A percentile compares a stretch with the other conserved stretches of the same genome.
Conservation (phyloP, 306 rosid genomes). For the Castanea crenata region DNA sequence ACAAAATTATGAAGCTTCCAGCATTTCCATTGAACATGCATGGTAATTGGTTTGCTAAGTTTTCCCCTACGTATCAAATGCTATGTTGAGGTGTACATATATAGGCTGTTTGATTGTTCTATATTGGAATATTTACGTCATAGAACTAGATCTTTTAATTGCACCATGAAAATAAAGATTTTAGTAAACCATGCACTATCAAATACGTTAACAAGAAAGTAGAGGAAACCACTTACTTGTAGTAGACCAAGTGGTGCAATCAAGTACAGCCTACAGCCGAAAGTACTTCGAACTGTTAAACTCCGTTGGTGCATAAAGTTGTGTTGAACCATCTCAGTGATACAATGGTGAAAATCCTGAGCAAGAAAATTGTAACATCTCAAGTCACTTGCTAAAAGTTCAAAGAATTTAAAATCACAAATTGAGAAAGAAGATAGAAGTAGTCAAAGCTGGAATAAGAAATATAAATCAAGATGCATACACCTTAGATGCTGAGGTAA, state of each 20-base stretch:
- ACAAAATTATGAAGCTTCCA: too few species aligned
- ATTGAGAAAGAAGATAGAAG: neutral
- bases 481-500: too few species aligned
- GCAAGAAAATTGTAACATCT: neutral
- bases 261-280: neutral
- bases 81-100: too few species aligned
- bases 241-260: neutral
- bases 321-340: neutral
- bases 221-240: neutral
- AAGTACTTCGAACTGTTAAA: neutral
- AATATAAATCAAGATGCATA: neutral
- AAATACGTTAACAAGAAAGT: too few species aligned
- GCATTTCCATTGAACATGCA: too few species aligned
- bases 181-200: neutral
- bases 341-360: neutral
- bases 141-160: too few species aligned
- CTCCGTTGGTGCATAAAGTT: neutral
- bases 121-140: too few species aligned
- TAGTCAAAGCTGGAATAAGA: neutral
- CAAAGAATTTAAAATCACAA: neutral
- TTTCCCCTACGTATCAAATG: too few species aligned
- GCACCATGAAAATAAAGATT: too few species aligned
- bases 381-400: neutral
- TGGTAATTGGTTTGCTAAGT: too few species aligned
- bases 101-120: too few species aligned